Evolutionary conservation across 352 stramenopile species (phyloP).

Genomic region (Pythium sp.): DNA sequence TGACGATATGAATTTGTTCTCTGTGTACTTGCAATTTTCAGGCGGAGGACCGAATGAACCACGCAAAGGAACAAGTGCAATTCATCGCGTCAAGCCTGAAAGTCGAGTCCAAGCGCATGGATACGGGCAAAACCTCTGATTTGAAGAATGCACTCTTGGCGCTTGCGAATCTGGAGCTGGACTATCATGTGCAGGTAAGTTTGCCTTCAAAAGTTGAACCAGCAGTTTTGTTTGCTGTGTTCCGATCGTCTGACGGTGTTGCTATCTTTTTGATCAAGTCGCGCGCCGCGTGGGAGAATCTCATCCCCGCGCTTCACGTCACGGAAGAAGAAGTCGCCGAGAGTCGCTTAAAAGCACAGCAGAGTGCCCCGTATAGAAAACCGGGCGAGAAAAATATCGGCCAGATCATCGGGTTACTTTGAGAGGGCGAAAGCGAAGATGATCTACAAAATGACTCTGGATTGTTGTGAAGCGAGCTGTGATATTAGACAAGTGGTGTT

Average conservation of each 20-base stretch:
- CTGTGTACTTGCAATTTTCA: slow-evolving; percentile 11
- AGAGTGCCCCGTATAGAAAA: slow-evolving; percentile 56
- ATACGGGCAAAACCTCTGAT: slow-evolving; percentile 74
- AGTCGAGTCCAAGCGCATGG: slow-evolving; percentile 79
- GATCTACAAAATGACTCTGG: neutral
- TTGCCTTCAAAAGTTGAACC: neutral
- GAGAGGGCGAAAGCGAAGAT: slow-evolving; percentile 17
- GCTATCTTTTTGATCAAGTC: slow-evolving; percentile 30
- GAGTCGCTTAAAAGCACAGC: slow-evolving; percentile 48
- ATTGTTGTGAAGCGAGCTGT: slow-evolving; percentile 24
- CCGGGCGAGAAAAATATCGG: slow-evolving; percentile 65
- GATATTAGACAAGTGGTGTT: slow-evolving; percentile 9
- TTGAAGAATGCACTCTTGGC: slow-evolving; percentile 76
- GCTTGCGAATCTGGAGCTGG: slow-evolving; percentile 71
- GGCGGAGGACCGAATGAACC: slow-evolving; percentile 86
- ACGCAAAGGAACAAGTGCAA: slow-evolving; percentile 82
- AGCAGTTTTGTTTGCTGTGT: neutral
- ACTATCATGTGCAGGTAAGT: slow-evolving; percentile 79
- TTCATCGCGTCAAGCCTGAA: slow-evolving; percentile 88
- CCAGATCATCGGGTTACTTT: slow-evolving; percentile 73
- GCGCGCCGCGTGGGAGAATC: slow-evolving; percentile 64
- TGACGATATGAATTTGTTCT: slow-evolving; percentile 5
- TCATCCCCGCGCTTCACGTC: slow-evolving; percentile 64
- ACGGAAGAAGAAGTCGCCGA: slow-evolving; percentile 53
- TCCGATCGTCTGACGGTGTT: neutral